A percentile compares a stretch with the other conserved stretches of the same genome.
These are phyloP conservation scores for Ensete ventricosum DNA, from an alignment of 176 grass and related monocot species.

Conservation along the genomic window DNA sequence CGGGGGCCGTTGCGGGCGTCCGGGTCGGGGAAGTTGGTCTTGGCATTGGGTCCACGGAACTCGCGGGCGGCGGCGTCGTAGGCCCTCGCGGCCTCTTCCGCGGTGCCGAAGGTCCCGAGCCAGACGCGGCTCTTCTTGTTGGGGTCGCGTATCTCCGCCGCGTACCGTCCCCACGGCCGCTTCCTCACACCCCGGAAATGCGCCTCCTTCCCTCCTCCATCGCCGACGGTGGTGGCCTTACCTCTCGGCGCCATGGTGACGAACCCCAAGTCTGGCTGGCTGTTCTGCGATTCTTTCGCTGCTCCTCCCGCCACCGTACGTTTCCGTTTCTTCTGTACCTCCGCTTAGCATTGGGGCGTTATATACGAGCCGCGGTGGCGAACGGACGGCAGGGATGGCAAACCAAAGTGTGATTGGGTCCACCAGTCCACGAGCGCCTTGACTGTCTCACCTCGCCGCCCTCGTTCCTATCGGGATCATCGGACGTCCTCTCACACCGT, in stretches of 20 bases:
- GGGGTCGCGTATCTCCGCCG: slow-evolving; percentile 88
- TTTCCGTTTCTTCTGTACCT: no score
- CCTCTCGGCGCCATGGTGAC: not conserved
- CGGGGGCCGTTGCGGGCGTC: not conserved
- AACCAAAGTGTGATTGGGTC: no score
- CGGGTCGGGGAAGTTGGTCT: slow-evolving; percentile 74
- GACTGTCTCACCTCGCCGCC: not conserved
- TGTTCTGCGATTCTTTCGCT: not conserved
- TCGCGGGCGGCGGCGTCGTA: slow-evolving; percentile 86
- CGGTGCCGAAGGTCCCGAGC: slow-evolving; percentile 54
- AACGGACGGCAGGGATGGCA: not conserved
- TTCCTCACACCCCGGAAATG: slow-evolving; percentile 79
- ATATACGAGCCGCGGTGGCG: not conserved
- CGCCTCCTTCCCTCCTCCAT: not conserved
- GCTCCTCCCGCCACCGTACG: not conserved
- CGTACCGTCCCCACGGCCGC: slow-evolving; percentile 81
- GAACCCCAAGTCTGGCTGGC: not conserved
- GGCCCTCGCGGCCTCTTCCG: slow-evolving; percentile 58
- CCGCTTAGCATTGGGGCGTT: not conserved
- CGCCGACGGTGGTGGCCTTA: not conserved
- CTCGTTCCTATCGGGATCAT: no score
- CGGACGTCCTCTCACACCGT: no score
- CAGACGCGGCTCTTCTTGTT: slow-evolving; percentile 87
- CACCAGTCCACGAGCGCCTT: not conserved
- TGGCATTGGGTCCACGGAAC: slow-evolving; percentile 79